Conservation (phyloP, 495 filamentous ascomycete species). For the Aspergillus bertholletiae region DNA sequence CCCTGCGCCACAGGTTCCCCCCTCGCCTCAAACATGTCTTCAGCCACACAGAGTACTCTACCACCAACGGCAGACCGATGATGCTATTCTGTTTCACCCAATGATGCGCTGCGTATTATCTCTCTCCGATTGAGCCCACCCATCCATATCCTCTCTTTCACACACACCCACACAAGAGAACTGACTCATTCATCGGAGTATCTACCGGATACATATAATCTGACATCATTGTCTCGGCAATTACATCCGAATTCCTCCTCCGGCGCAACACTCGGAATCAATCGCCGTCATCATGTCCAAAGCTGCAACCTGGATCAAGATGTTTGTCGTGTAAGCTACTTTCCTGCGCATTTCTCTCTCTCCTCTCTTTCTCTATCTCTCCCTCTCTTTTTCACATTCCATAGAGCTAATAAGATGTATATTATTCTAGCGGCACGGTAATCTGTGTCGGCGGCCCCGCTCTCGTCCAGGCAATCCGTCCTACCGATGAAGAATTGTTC, state of each 20-base stretch:
- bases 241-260: not conserved
- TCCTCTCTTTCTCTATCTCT: no score
- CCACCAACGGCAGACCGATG: no score
- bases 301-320: constrained; percentile 52
- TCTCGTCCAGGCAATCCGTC: constrained; percentile 73
- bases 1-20: no score
- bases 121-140: not conserved
- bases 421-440: constrained; percentile 56
- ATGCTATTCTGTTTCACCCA: not conserved
- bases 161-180: not conserved
- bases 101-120: not conserved
- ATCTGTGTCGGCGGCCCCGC: constrained; percentile 82
- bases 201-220: not conserved
- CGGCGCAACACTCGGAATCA: not conserved
- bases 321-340: constrained; percentile 45
- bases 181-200: not conserved
- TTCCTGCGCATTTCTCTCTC: no score
- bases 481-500: constrained; percentile 89
- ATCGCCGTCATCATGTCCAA: constrained; percentile 42
- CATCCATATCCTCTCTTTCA: no score
- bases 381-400: no score
- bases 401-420: not conserved
- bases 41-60: not conserved
- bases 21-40: not conserved
- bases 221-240: constrained; percentile 27